A percentile compares a stretch with the other conserved stretches of the same genome.
Conservation (phyloP, 495 filamentous ascomycete species). For the Sphaerosporella brunnea region DNA sequence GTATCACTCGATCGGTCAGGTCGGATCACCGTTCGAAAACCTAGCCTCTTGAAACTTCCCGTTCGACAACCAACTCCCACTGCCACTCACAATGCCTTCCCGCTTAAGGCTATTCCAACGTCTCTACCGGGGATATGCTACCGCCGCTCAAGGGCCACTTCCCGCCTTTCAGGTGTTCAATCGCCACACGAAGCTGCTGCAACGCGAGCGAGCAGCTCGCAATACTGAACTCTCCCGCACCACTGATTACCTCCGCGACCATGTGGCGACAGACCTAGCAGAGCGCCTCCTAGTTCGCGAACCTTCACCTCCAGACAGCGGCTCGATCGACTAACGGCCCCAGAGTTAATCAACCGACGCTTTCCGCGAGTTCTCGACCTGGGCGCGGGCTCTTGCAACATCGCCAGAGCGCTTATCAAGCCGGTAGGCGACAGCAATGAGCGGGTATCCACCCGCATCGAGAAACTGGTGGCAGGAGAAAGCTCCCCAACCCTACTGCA, state of each 20-base stretch:
- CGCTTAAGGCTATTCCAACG: not conserved
- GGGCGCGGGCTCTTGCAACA: constrained; percentile 88
- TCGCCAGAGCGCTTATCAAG: constrained; percentile 43
- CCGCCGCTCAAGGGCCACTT: constrained; percentile 7
- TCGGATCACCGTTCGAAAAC: too few relatives aligned
- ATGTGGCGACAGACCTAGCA: constrained; percentile 67
- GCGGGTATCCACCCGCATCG: constrained; percentile 42
- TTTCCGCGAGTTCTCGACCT: constrained; percentile 80
- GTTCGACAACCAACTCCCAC: too few relatives aligned
- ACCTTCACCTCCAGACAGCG: not conserved
- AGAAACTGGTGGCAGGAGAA: constrained; percentile 59
- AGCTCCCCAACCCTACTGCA: constrained; percentile 60
- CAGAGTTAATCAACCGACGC: constrained; percentile 72
- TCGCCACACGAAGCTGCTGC: constrained; percentile 63
- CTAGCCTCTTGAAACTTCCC: too few relatives aligned
- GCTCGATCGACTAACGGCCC: not conserved
- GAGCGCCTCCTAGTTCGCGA: constrained; percentile 60
- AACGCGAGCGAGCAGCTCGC: constrained; percentile 67
- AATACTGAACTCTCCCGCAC: constrained; percentile 53
- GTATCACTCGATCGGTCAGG: too few relatives aligned
- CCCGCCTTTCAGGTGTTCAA: constrained; percentile 78
- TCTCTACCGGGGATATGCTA: constrained; percentile 10
- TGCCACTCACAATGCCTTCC: constrained; percentile 15
- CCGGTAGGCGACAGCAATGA: constrained; percentile 29
- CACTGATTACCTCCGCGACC: constrained; percentile 82